Percentiles rank a stretch among this genome's conserved stretches.
Conservation (phyloP, 2,329 filamentous ascomycete species). For the Alternaria postmessia region DNA sequence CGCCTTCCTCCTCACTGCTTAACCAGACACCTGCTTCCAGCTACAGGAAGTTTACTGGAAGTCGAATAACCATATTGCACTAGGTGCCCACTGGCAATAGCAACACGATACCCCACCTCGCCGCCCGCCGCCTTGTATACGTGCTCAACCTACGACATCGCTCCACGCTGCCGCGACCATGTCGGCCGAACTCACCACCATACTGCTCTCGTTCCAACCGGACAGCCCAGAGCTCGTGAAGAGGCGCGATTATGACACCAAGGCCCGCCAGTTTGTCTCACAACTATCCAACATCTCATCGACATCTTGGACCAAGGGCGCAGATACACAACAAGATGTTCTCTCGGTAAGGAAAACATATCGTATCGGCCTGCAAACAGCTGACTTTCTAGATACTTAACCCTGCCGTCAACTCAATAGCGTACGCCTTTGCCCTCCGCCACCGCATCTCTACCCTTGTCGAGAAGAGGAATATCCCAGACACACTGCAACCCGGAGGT, state of each 20-base stretch:
- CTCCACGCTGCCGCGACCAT: slow-evolving; percentile 26
- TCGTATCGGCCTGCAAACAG: background rate
- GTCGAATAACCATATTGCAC: background rate
- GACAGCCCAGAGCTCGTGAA: slow-evolving; percentile 40
- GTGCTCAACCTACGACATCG: slow-evolving; percentile 10
- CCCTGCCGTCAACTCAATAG: slow-evolving; percentile 65
- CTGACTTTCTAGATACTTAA: slow-evolving; percentile 56
- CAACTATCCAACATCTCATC: slow-evolving; percentile 45
- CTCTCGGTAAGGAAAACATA: slow-evolving; percentile 42
- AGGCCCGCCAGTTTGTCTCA: slow-evolving; percentile 46
- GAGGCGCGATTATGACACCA: slow-evolving; percentile 52
- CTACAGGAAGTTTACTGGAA: background rate
- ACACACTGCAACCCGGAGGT: slow-evolving; percentile 54
- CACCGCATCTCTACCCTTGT: slow-evolving; percentile 54
- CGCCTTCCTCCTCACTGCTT: background rate
- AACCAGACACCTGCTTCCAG: background rate
- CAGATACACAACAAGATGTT: slow-evolving; percentile 51
- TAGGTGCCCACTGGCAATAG: background rate
- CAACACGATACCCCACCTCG: slow-evolving; percentile 27
- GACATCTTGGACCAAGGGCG: slow-evolving; percentile 45
- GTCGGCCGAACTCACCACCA: slow-evolving; percentile 40
- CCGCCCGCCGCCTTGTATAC: slow-evolving; percentile 19
- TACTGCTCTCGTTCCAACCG: slow-evolving; percentile 48
- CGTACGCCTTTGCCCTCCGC: slow-evolving; percentile 65
- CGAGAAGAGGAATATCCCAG: slow-evolving; percentile 51